These are phyloP conservation scores for Gamsiella multidivaricata DNA, from an alignment of 192 early-diverging fungal species.

Conservation along the genomic window DNA sequence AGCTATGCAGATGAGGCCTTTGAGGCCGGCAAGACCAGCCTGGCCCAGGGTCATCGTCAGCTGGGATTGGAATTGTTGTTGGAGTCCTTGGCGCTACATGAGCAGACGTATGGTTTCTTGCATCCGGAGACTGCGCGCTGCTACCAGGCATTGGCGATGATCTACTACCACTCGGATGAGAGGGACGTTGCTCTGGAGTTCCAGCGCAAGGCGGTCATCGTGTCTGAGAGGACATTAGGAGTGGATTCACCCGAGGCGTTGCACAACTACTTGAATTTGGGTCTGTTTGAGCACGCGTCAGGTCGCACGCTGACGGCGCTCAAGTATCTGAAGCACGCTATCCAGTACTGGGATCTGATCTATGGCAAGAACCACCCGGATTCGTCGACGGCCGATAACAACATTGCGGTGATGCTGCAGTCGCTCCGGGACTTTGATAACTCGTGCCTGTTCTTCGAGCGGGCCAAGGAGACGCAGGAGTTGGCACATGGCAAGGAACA, in stretches of 20 bases:
- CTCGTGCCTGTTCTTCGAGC: conserved; percentile 76
- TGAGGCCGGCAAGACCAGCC: conserved; percentile 82
- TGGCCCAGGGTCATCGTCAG: conserved; percentile 83
- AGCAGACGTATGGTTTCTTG: conserved; percentile 93
- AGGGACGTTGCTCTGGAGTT: conserved; percentile 72
- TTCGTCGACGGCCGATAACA: conserved; percentile 84
- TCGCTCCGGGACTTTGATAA: conserved; percentile 69
- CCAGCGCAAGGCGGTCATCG: conserved; percentile 85
- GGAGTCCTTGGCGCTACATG: conserved; percentile 88
- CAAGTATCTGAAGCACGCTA: conserved; percentile 83
- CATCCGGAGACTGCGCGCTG: conserved; percentile 91
- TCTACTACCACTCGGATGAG: conserved; percentile 78
- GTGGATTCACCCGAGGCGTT: conserved; percentile 88
- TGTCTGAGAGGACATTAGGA: conserved; percentile 86
- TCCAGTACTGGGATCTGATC: conserved; percentile 84
- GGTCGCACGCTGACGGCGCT: conserved; percentile 80
- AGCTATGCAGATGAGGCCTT: conserved; percentile 91
- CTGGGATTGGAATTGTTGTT: conserved; percentile 83
- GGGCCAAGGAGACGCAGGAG: conserved; percentile 75
- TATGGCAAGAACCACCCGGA: conserved; percentile 84
- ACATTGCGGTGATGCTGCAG: conserved; percentile 82
- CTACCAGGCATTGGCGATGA: conserved; percentile 85
- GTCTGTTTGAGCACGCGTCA: conserved; percentile 87
- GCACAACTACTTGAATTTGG: conserved; percentile 92
- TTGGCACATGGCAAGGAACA: conserved; percentile 75